A percentile compares a stretch with the other conserved stretches of the same genome.
Conservation (phyloP, 306 rosid genomes). For the Cyamopsis tetragonoloba region DNA sequence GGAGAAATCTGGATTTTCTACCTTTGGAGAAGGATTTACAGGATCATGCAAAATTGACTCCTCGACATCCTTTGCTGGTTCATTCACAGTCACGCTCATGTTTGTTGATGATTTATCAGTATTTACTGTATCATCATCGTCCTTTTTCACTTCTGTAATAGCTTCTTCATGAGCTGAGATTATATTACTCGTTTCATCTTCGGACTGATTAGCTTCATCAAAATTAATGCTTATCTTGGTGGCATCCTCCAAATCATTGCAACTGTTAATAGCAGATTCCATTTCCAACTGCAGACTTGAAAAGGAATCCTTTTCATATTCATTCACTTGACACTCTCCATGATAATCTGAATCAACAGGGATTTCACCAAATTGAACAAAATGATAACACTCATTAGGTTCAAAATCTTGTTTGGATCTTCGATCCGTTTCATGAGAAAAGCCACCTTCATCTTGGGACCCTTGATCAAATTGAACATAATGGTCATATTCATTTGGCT, state of each 20-base stretch:
- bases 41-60: slow-evolving; percentile 30
- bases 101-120: slow-evolving; percentile 28
- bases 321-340: slow-evolving; percentile 31
- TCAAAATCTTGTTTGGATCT: slow-evolving; percentile 7
- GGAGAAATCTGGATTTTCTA: slow-evolving; percentile 1
- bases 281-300: slow-evolving; percentile 31
- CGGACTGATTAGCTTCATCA: slow-evolving; percentile 35
- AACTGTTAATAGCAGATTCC: slow-evolving; percentile 19
- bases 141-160: slow-evolving; percentile 4
- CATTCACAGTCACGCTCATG: slow-evolving; percentile 16
- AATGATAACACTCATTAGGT: neutral
- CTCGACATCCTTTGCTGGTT: slow-evolving; percentile 26
- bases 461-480: slow-evolving; percentile 26
- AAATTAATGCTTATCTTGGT: slow-evolving; percentile 15
- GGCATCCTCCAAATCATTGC: slow-evolving; percentile 23
- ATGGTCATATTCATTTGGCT: slow-evolving; percentile 33
- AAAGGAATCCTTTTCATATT: slow-evolving; percentile 35
- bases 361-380: slow-evolving; percentile 37
- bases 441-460: neutral
- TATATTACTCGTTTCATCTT: slow-evolving; percentile 23
- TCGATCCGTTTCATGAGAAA: slow-evolving; percentile 16
- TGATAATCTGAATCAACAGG: slow-evolving; percentile 39
- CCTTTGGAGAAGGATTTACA: slow-evolving; percentile 42
- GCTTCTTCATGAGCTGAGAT: neutral
- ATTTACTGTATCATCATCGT: neutral